phyloP scores from a whole-genome alignment of 768 basidiomycete genomes.

The Lactarius vividus region DNA sequence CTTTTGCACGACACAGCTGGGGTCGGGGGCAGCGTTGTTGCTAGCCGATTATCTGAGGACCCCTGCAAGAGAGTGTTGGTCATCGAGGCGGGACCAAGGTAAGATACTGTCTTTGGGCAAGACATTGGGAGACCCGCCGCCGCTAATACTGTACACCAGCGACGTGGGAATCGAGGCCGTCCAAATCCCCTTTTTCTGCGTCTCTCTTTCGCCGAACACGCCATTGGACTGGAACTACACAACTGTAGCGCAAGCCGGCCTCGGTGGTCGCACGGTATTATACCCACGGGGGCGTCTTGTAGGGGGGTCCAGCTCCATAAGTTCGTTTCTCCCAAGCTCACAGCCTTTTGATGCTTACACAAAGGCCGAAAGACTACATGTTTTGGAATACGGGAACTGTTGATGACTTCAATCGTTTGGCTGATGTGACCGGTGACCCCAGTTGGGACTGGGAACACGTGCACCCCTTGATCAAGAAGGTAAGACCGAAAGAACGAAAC shows the following conservation, averaged over 20 bases:
- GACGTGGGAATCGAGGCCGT: conserved; percentile 22
- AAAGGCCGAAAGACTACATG: conserved; percentile 23
- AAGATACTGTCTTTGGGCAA: background rate
- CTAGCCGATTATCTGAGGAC: conserved; percentile 41
- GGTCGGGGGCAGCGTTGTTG: conserved; percentile 39
- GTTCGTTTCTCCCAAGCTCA: conserved; percentile 23
- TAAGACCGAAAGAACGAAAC: background rate
- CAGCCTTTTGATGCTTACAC: conserved; percentile 19
- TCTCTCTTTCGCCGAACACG: conserved; percentile 24
- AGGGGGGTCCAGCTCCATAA: conserved; percentile 33
- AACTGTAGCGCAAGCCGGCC: conserved; percentile 28
- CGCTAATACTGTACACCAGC: conserved; percentile 9
- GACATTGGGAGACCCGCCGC: background rate
- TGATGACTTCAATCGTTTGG: conserved; percentile 27
- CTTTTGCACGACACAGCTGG: conserved; percentile 32
- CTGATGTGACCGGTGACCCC: conserved; percentile 20
- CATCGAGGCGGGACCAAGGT: conserved; percentile 30
- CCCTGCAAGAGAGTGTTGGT: conserved; percentile 37
- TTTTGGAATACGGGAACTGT: conserved; percentile 26
- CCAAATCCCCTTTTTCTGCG: conserved; percentile 28
- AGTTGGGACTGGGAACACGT: conserved; percentile 21
- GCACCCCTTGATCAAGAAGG: conserved; percentile 15
- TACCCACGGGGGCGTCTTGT: conserved; percentile 32
- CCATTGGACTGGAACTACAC: conserved; percentile 34
- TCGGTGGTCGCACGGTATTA: conserved; percentile 26